Conservation (phyloP, 805 yeast species). For the Candida berthetii region DNA sequence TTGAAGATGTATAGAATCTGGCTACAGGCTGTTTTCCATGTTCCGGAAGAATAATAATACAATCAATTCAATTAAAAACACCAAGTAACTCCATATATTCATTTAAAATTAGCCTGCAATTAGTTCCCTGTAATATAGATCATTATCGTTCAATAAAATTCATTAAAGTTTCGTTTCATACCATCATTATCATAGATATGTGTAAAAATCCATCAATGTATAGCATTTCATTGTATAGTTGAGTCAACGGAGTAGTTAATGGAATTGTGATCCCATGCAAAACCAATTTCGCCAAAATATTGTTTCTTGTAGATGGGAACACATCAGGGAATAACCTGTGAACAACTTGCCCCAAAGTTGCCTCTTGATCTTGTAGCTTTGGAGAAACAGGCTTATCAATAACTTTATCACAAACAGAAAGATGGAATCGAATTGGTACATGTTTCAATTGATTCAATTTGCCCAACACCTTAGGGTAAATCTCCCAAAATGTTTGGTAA, state of each 20-base stretch:
- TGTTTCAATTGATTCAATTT: slow-evolving; percentile 21
- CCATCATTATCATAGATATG: slow-evolving; percentile 34
- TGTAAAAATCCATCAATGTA: slow-evolving; percentile 67
- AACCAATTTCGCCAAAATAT: slow-evolving; percentile 35
- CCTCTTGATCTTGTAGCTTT: not conserved
- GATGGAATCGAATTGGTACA: slow-evolving; percentile 43
- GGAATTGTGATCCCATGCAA: slow-evolving; percentile 54
- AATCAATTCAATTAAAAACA: no score
- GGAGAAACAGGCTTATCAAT: slow-evolving; percentile 26
- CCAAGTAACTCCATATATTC: no score
- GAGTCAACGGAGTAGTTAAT: slow-evolving; percentile 34
- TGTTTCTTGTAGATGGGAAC: slow-evolving; percentile 32
- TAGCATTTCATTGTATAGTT: slow-evolving; percentile 36
- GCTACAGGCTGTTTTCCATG: slow-evolving; percentile 86
- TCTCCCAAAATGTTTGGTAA: slow-evolving; percentile 16
- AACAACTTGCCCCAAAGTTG: slow-evolving; percentile 34
- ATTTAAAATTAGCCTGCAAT: no score
- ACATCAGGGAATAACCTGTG: slow-evolving; percentile 35
- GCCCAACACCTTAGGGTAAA: slow-evolving; percentile 16
- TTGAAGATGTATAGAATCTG: slow-evolving; percentile 95
- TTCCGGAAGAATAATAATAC: slow-evolving; percentile 22
- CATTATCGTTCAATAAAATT: no score
- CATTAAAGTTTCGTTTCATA: slow-evolving; percentile 10
- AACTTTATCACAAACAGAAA: slow-evolving; percentile 31
- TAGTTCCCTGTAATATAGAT: no score